phyloP scores from a whole-genome alignment of 2,329 filamentous ascomycete genomes.

The Pseudogymnoascus sp. region DNA sequence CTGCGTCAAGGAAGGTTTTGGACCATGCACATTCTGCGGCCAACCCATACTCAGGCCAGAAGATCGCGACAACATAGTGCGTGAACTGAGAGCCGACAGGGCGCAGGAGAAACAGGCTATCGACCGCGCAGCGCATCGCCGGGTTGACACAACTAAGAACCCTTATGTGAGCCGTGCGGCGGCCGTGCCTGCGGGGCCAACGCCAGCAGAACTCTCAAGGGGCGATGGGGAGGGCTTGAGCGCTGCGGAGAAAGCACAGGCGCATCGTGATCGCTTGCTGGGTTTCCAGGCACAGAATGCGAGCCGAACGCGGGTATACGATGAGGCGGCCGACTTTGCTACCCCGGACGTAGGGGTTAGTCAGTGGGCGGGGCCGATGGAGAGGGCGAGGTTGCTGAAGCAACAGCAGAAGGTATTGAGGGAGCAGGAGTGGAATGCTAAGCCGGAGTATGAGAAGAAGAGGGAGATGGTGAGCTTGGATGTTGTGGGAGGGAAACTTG shows the following conservation, averaged over 20 bases:
- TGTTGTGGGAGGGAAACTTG: slow-evolving; percentile 53
- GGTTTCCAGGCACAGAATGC: slow-evolving; percentile 63
- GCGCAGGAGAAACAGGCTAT: slow-evolving; percentile 78
- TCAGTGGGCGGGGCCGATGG: slow-evolving; percentile 60
- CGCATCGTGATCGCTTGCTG: slow-evolving; percentile 58
- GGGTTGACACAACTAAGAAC: slow-evolving; percentile 45
- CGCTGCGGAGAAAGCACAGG: slow-evolving; percentile 41
- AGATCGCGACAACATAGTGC: slow-evolving; percentile 80
- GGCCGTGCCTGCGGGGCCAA: slow-evolving; percentile 2
- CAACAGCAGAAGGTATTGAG: slow-evolving; percentile 59
- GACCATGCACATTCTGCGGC: slow-evolving; percentile 87
- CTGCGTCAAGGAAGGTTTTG: slow-evolving; percentile 86
- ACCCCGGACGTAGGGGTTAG: slow-evolving; percentile 47
- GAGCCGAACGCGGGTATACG: slow-evolving; percentile 57
- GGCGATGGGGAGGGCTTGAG: slow-evolving; percentile 7
- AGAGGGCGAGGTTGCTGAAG: slow-evolving; percentile 60
- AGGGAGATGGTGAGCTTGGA: slow-evolving; percentile 61
- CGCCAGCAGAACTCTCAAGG: slow-evolving; percentile 14
- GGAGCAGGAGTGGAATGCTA: slow-evolving; percentile 59
- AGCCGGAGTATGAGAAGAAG: slow-evolving; percentile 64
- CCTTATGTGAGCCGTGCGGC: background rate
- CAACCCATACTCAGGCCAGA: slow-evolving; percentile 59
- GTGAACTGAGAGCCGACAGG: slow-evolving; percentile 73
- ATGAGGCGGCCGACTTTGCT: slow-evolving; percentile 61
- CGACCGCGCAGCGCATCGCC: slow-evolving; percentile 63